Conservation (phyloP, 2,329 filamentous ascomycete genomes). For the Ophiostoma quercus region DNA sequence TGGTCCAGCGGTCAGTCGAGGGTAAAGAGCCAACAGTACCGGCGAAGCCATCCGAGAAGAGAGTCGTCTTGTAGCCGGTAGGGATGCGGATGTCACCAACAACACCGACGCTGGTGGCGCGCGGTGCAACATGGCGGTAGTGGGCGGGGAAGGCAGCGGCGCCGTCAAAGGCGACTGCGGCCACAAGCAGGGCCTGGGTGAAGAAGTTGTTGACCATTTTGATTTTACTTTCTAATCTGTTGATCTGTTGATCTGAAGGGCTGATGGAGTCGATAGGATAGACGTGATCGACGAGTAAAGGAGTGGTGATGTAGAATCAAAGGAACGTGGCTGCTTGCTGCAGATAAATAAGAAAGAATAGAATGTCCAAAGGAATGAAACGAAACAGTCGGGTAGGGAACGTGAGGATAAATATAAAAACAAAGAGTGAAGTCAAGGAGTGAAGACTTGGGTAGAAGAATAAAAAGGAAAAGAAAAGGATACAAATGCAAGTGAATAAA, state of each 20-base stretch:
- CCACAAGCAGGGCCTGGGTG: constrained; percentile 16
- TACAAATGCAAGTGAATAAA: constrained; percentile 2
- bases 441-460: not conserved
- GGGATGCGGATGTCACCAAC: constrained; percentile 24
- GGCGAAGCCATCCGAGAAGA: constrained; percentile 32
- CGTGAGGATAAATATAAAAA: not conserved
- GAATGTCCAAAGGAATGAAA: not conserved
- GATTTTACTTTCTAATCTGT: not conserved
- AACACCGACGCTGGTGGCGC: constrained; percentile 21
- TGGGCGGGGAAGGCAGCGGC: constrained; percentile 20
- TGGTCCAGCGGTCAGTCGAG: constrained; percentile 40
- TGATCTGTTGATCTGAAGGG: not conserved
- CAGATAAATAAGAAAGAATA: not conserved
- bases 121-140: constrained; percentile 19
- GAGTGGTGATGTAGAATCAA: constrained; percentile 6
- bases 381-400: constrained; percentile 14
- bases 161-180: constrained; percentile 17
- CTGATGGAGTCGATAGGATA: not conserved
- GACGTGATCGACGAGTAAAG: not conserved
- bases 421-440: not conserved
- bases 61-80: constrained; percentile 32
- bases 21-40: constrained; percentile 34
- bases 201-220: constrained; percentile 19
- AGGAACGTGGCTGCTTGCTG: constrained; percentile 9
- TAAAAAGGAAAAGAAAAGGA: not conserved